Percentiles rank a stretch among this genome's conserved stretches.
phyloP scores from a whole-genome alignment of 2,329 filamentous ascomycete species.

The Tolypocladium paradoxum region DNA sequence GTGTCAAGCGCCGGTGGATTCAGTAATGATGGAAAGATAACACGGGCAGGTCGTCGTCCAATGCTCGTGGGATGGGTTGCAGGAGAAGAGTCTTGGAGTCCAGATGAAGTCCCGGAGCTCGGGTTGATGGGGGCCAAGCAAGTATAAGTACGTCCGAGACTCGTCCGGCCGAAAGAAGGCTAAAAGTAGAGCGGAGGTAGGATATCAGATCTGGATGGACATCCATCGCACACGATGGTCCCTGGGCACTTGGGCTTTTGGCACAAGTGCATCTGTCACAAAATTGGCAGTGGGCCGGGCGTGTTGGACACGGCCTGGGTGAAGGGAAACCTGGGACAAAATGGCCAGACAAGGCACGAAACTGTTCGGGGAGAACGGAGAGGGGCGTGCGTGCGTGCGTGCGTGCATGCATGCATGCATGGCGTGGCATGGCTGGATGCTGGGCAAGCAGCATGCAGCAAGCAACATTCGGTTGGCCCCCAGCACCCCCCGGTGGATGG shows the following conservation, averaged over 20 bases:
- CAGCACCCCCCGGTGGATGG: neutral
- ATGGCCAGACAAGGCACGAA: slow-evolving; percentile 3
- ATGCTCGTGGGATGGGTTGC: slow-evolving; percentile 4
- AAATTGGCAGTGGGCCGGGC: slow-evolving; percentile 10
- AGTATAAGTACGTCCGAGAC: slow-evolving; percentile 9
- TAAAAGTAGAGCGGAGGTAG: slow-evolving; percentile 2
- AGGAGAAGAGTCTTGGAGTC: slow-evolving; percentile 4
- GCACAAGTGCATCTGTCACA: slow-evolving; percentile 8
- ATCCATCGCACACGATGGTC: slow-evolving; percentile 7
- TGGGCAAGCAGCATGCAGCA: neutral
- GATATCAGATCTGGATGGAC: slow-evolving; percentile 11
- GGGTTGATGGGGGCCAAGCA: slow-evolving; percentile 5
- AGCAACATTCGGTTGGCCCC: neutral
- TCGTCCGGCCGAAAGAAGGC: slow-evolving; percentile 1
- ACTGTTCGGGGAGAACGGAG: slow-evolving; percentile 2
- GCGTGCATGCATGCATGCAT: neutral
- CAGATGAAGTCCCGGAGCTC: neutral
- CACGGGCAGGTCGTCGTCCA: neutral
- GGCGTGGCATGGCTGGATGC: neutral
- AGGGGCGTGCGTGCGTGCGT: slow-evolving; percentile 1
- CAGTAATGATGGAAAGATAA: neutral
- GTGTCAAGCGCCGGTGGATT: neutral
- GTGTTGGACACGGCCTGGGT: neutral
- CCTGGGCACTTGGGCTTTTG: slow-evolving; percentile 1
- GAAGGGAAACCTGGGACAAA: slow-evolving; percentile 6